phyloP scores from a whole-genome alignment of 2,329 filamentous ascomycete genomes.

The Sphaerulina musiva region DNA sequence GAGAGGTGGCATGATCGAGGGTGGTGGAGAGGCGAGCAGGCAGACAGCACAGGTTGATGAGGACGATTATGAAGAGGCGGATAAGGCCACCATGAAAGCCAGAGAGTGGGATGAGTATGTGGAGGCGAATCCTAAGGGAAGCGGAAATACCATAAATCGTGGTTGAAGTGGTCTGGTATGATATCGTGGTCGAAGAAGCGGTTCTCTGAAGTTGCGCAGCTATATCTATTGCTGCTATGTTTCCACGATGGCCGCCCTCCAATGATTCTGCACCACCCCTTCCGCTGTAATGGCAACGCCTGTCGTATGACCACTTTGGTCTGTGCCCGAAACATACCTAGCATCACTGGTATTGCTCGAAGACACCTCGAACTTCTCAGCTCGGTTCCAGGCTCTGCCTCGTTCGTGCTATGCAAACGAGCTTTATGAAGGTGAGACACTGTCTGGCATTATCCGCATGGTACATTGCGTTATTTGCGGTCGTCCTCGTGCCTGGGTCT shows the following conservation, averaged over 20 bases:
- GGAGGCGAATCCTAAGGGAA: conserved; percentile 79
- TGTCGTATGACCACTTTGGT: not conserved
- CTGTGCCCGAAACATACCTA: no score
- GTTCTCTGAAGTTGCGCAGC: not conserved
- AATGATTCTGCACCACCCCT: not conserved
- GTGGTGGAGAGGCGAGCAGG: conserved; percentile 70
- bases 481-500: no score
- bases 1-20: conserved; percentile 83
- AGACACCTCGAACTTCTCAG: no score
- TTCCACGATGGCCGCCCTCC: not conserved
- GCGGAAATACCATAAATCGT: conserved; percentile 76
- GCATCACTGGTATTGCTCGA: no score
- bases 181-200: not conserved
- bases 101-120: conserved; percentile 91
- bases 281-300: not conserved
- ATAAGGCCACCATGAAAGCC: conserved; percentile 87
- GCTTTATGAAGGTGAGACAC: no score
- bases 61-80: conserved; percentile 80
- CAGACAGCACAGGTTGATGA: conserved; percentile 70
- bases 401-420: no score
- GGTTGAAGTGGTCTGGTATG: conserved; percentile 40
- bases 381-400: no score
- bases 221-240: not conserved
- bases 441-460: no score
- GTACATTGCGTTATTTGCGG: no score